A percentile compares a stretch with the other conserved stretches of the same genome.
Evolutionary conservation across 148 eudicot species (phyloP).

Genomic region (Fallopia convolvulus): DNA sequence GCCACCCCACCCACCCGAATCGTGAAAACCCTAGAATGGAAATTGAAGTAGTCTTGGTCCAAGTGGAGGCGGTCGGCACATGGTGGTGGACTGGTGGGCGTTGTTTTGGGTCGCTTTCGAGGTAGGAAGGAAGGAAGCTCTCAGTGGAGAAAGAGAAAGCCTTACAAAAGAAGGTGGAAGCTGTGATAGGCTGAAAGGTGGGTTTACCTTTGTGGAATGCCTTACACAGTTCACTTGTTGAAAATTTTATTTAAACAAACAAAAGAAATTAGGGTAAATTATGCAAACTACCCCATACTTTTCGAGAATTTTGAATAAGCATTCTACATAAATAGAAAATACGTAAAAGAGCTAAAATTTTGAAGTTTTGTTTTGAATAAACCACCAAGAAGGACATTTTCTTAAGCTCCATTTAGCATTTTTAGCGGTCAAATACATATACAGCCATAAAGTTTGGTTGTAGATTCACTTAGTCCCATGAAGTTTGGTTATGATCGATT

Average conservation of each 20-base stretch:
- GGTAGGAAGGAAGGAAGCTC: constrained; percentile 33
- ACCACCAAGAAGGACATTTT: too few relatives aligned
- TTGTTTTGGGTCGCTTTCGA: constrained; percentile 37
- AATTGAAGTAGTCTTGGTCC: constrained; percentile 10
- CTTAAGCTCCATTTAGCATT: too few relatives aligned
- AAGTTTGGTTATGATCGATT: too few relatives aligned
- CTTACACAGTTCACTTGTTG: neutral
- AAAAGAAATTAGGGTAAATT: too few relatives aligned
- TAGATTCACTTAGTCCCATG: too few relatives aligned
- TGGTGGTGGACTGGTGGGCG: constrained; percentile 21
- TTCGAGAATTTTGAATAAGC: too few relatives aligned
- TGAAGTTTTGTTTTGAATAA: too few relatives aligned
- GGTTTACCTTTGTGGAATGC: constrained; percentile 1
- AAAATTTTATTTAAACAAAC: neutral
- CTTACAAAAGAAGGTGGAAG: constrained; percentile 1
- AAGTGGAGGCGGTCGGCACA: constrained; percentile 27
- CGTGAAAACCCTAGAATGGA: constrained; percentile 35
- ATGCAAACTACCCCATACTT: too few relatives aligned
- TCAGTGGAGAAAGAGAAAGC: constrained; percentile 12
- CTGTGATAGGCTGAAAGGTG: constrained; percentile 4
- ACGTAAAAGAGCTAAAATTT: too few relatives aligned
- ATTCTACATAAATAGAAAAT: too few relatives aligned
- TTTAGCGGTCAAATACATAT: too few relatives aligned
- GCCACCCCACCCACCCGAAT: neutral
- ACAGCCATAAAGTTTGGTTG: too few relatives aligned